Percentiles rank a stretch among this genome's conserved stretches.
These are phyloP conservation scores for Picochlorum sp. DNA, from an alignment of 139 green algal genomes.

Conservation along the genomic window DNA sequence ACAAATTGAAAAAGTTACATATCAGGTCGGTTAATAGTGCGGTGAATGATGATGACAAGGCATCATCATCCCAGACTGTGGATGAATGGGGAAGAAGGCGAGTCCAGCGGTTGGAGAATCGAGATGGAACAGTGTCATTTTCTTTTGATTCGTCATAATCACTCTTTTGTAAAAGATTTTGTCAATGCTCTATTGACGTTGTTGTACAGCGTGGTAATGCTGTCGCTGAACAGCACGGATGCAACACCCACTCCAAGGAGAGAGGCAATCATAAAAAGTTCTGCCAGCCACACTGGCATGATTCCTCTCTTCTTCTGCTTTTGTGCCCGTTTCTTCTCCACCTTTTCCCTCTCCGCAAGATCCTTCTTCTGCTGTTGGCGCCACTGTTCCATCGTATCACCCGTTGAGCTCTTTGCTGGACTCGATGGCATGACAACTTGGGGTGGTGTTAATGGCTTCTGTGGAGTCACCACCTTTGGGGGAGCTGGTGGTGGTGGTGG, in stretches of 20 bases:
- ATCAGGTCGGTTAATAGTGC: background rate
- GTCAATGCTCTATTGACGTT: background rate
- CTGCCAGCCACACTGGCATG: constrained; percentile 4
- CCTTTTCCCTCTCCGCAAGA: background rate
- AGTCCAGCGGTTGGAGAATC: too few species aligned
- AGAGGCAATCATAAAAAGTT: background rate
- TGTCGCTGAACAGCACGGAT: background rate
- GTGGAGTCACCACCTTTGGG: too few species aligned
- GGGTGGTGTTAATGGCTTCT: background rate
- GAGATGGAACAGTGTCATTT: background rate
- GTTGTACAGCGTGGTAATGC: background rate
- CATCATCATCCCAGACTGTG: too few species aligned
- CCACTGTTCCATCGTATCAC: background rate
- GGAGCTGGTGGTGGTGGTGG: too few species aligned
- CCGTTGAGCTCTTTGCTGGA: background rate
- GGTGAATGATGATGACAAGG: background rate
- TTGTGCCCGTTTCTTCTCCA: background rate
- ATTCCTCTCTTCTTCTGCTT: constrained; percentile 1
- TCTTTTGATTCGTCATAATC: background rate
- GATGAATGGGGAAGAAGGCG: too few species aligned
- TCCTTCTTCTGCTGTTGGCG: constrained; percentile 6
- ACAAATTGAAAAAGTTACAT: background rate
- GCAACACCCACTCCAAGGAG: constrained; percentile 6
- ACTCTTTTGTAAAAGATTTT: background rate
- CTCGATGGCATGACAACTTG: background rate